phyloP scores from a whole-genome alignment of 208 protist species.

The Leishmania tropica region DNA sequence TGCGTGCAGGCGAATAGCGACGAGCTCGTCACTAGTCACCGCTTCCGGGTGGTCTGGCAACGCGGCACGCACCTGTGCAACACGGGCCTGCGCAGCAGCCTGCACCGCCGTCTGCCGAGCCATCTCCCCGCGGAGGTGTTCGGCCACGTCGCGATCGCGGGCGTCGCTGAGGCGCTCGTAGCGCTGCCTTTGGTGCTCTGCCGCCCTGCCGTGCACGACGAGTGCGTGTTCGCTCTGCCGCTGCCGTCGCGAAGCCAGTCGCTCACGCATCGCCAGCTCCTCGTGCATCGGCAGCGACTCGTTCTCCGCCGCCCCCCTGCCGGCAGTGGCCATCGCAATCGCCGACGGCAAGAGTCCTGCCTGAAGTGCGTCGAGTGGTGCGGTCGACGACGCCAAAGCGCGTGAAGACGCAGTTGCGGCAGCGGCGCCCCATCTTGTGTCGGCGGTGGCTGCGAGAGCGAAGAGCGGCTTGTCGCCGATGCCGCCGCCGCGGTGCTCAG shows the following conservation, averaged over 20 bases:
- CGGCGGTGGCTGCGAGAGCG: no score
- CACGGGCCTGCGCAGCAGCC: constrained; percentile 13
- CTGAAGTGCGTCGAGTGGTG: constrained; percentile 23
- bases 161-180: constrained; percentile 9
- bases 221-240: constrained; percentile 2
- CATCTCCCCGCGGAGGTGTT: background rate
- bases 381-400: background rate
- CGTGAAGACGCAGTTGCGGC: background rate
- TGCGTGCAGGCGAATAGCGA: constrained; percentile 22
- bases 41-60: background rate
- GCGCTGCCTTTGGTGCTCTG: background rate
- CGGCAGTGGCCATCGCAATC: background rate
- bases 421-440: background rate
- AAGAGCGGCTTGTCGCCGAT: background rate
- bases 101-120: constrained; percentile 15
- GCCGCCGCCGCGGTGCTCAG: background rate
- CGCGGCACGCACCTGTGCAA: constrained; percentile 8
- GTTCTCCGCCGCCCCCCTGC: background rate
- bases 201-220: background rate
- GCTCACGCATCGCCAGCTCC: constrained; percentile 27
- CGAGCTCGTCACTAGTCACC: constrained; percentile 5
- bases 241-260: constrained; percentile 6
- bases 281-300: constrained; percentile 22
- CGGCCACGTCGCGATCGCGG: background rate
- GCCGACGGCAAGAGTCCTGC: background rate